Conservation (phyloP, 139 green algal species). For the Volvox africanus region DNA sequence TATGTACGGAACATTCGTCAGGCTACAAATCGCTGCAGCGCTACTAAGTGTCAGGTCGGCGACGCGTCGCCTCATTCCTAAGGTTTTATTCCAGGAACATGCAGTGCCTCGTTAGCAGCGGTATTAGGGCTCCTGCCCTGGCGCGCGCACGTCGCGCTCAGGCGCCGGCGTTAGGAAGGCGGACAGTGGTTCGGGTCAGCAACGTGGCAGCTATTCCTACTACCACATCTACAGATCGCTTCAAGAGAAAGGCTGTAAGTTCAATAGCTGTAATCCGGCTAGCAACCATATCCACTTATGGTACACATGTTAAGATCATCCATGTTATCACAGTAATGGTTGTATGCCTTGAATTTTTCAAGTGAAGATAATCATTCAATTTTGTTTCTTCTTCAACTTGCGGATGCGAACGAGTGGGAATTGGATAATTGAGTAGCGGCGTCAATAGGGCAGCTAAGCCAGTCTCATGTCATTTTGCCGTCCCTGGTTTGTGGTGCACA, state of each 20-base stretch:
- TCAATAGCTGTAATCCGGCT: not conserved
- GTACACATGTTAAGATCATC: no score
- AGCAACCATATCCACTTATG: no score
- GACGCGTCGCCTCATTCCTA: not conserved
- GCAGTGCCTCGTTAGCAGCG: conserved; percentile 32
- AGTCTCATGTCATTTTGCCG: no score
- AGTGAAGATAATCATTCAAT: no score
- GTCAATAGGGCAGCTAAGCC: no score
- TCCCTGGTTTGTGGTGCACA: not conserved
- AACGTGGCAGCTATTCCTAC: conserved; percentile 28
- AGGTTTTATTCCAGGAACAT: not conserved
- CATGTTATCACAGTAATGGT: no score
- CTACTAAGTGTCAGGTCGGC: not conserved
- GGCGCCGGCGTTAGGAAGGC: not conserved
- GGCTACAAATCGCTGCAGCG: not conserved
- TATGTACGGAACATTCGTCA: no score
- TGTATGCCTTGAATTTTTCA: no score
- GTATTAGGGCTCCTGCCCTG: not conserved
- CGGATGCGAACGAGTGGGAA: no score
- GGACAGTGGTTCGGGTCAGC: not conserved
- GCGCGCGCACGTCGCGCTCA: conserved; percentile 18
- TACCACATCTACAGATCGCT: not conserved
- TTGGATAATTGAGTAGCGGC: no score
- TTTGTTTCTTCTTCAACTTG: no score
- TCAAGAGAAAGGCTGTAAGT: conserved; percentile 32